Evolutionary conservation across 192 early-diverging fungal species (phyloP), one percentile per base, ranked within the genome.

Genomic region (Linnemannia zychae): DNA sequence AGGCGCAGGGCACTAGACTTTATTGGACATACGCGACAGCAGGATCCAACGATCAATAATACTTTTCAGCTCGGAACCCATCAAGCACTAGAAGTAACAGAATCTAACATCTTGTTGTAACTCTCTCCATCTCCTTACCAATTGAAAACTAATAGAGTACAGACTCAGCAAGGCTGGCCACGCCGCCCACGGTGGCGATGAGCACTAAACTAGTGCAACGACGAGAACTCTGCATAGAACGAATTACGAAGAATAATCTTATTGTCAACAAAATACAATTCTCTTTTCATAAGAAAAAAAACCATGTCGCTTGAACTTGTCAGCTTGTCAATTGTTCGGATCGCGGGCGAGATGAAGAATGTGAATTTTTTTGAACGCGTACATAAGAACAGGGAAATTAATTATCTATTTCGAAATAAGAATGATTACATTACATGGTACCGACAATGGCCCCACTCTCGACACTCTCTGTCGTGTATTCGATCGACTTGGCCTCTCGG

Each of bases 81-180:
- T 22, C 40, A 15, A 40, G 33, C 34, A 44, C 1, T 1, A 38
- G 20, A 34, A 37, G 16, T 3, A 40, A 7, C 15, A 18, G 28
- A n/a, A 44, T 11, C 18, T 40, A 75, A 36, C 74, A 37, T n/a
- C 65, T 31, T 20, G 15, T 37, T 24, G 50, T 53, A 38, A 38
- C 40, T 77, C 20, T 22, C 22, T 50, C 12, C 9, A 52, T 1
- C 6, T 52, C 48, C 13, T 34, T 75, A 22, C 6, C 37, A 7
- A 63, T 44, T 52, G 68, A 1, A 33, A 9, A 0, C 20, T 31
- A 31, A 44, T 79, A 85, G 83, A 79, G 60, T 85, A 31, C 34
- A 75, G 83, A 76, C 78, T 85, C 63, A 85, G 83, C 83, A 85
- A 85, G 77, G 83, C 75, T 74, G 83, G 83, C 37, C 83, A 85